Base-by-base conservation (phyloP, 2,329 filamentous ascomycete species). In the Claviceps maximensis region DNA sequence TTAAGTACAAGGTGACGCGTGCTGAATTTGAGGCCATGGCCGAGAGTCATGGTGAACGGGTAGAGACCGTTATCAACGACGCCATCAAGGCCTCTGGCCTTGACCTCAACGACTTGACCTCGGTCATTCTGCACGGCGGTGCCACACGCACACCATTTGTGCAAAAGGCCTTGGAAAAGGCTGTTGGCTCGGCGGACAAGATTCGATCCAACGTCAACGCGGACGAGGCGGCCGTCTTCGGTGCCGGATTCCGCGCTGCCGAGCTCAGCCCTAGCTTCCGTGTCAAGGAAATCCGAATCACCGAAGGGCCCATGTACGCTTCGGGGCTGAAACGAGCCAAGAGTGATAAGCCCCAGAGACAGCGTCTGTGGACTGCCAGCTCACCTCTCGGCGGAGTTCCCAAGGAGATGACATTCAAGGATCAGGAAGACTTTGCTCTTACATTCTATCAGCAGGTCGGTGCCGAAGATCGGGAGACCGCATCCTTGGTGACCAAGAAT, bases 141-240 rank as follows among this genome's bases (percentile, higher is more conserved):
- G 85, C 84, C 46, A 84, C 89, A 47, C 83, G 93, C 56, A 97
- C 91, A 9, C 93, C 93, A 0, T 96, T 97, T 62, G 88, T 98
- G 12, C 91, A 97, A 68, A 91, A 84, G 69, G 79, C 86, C 61
- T 80, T 98, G 17, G 89, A 96, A 70, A 80, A 82, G 56, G 69
- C 87, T 45, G 79, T 83, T 50, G 86, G 87, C 40, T 79, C 77
- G 19, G 70, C 82, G 8, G 82, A 86, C 50, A 96, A 95, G 74
- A 76, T 98, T 55, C 85, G 89, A 58, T 86, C 84, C 63, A 98
- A 94, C 62, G 93, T 98, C 65, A 98, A 98, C 71, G 87, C 91
- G 12, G 93, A 98, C 63, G 93, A 98, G 71, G 86, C 93, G 25
- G 93, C 93, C 50, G 93, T 95, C 10, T 95, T 97, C 67, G 93